Base-by-base conservation (phyloP, 768 basidiomycete genomes). In the Rhodotorula diobovata region DNA sequence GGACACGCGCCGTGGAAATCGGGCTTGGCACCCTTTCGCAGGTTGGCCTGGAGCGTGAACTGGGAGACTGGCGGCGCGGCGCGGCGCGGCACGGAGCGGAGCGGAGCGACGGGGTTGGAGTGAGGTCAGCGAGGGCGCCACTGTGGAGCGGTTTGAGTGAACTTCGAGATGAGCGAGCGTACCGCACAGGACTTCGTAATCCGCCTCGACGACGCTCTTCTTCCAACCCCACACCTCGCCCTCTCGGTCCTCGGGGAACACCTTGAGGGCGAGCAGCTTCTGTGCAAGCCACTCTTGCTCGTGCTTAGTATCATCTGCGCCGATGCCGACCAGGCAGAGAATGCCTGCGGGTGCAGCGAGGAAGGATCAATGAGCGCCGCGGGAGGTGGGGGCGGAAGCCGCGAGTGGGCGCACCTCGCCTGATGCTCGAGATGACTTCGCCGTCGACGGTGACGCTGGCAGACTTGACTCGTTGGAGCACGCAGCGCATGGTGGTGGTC, bases 31-130 rank as follows among this genome's bases (percentile, higher is more conserved):
- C 93, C 94, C 80, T 96, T 96, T 63, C 84, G 83, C 28, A 91
- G 92, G 69, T 89, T 89, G 28, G 93, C 94, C 78, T 93, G 81
- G 25, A 99, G 83, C 1, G 95, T 97, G 80, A 98, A 99, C 75
- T 99, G 95, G 1, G 94, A 97, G n/a, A 98, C 81, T 82, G 67
- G 0, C 34, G 1, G 48, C 6, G 41, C 41, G 41, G 14, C 39
- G 9, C 9, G 39, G 39, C 39, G 39, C 7, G 1, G 48, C 6
- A 18, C 41, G 41, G 14, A 7, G 9, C 9, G 39, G 39, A 7
- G 39, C 7, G 39, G 15, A 39, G 23, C n/a, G 51, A n/a, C 5
- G 30, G 35, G 21, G 7, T 28, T 30, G 59, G 34, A 23, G 10
- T 50, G 25, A 11, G 28, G 28, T 48, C n/a, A 14, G 20, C 34